phyloP scores from a whole-genome alignment of 2,329 filamentous ascomycete species.

The Corinectria fuckeliana region DNA sequence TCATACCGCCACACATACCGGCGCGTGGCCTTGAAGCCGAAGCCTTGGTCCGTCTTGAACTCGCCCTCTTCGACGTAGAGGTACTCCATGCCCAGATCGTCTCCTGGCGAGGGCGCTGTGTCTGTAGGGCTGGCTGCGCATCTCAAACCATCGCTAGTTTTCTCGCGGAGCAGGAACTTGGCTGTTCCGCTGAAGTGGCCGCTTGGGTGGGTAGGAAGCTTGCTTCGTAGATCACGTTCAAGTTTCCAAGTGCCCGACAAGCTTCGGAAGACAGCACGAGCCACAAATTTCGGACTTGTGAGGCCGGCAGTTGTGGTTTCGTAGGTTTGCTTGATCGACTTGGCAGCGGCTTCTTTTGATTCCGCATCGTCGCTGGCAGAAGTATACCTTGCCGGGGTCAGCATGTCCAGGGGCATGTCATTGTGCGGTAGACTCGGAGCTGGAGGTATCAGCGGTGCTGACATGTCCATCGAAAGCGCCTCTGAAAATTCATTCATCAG shows the following conservation, averaged over 20 bases:
- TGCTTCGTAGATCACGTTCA: constrained; percentile 61
- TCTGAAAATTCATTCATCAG: constrained; percentile 74
- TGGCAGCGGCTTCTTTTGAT: constrained; percentile 47
- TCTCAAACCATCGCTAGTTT: constrained; percentile 60
- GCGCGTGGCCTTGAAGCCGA: constrained; percentile 65
- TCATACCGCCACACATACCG: constrained; percentile 78
- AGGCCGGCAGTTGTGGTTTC: constrained; percentile 50
- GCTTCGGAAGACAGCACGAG: constrained; percentile 72
- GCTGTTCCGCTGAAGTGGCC: constrained; percentile 71
- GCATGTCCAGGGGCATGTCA: constrained; percentile 55
- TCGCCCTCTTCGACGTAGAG: constrained; percentile 73
- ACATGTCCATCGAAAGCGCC: constrained; percentile 60
- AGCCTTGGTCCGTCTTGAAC: constrained; percentile 63
- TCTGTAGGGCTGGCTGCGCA: constrained; percentile 34
- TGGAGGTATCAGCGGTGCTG: constrained; percentile 35
- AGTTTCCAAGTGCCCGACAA: constrained; percentile 75
- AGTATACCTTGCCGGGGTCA: constrained; percentile 64
- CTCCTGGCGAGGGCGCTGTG: constrained; percentile 20
- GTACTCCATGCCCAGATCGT: constrained; percentile 61
- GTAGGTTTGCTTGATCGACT: constrained; percentile 55
- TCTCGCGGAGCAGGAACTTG: constrained; percentile 66
- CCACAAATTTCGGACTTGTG: constrained; percentile 59
- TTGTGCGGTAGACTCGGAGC: constrained; percentile 47
- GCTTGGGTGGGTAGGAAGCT: constrained; percentile 63
- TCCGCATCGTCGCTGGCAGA: constrained; percentile 45